These are phyloP conservation scores for Flueggea neowawraea DNA, from an alignment of 441 rosid genomes.

Conservation along the genomic window DNA sequence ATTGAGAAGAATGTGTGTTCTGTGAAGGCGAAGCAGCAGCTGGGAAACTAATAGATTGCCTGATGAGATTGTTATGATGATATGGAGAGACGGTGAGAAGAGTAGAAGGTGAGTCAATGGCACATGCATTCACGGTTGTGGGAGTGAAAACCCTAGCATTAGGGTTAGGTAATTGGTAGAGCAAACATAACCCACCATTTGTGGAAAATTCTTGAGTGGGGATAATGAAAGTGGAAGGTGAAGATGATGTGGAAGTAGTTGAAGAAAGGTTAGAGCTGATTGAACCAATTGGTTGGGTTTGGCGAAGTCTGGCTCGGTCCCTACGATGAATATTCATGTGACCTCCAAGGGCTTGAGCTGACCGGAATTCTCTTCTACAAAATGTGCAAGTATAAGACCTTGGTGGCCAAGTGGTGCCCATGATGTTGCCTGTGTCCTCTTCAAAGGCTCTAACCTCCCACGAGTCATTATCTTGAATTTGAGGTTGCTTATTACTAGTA, in stretches of 20 bases:
- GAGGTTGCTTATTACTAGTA: too few species aligned
- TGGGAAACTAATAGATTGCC: constrained; percentile 30
- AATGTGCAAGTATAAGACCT: too few species aligned
- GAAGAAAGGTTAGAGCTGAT: constrained; percentile 14
- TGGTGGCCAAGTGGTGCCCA: too few species aligned
- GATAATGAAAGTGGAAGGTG: too few species aligned
- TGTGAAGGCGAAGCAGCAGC: constrained; percentile 17
- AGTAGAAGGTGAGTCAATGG: too few species aligned
- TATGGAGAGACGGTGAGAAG: too few species aligned
- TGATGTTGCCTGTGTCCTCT: too few species aligned
- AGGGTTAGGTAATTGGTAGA: constrained; percentile 72
- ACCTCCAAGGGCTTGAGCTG: constrained; percentile 98
- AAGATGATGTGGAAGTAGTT: constrained; percentile 26
- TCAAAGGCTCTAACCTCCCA: too few species aligned
- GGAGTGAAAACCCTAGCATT: constrained; percentile 33
- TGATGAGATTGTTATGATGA: constrained; percentile 15
- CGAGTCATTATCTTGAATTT: too few species aligned
- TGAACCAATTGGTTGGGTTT: constrained; percentile 23
- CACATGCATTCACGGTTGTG: constrained; percentile 21
- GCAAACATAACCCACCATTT: constrained; percentile 45
- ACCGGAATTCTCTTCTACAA: constrained; percentile 89
- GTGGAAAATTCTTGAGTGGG: constrained; percentile 44
- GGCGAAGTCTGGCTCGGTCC: constrained; percentile 78
- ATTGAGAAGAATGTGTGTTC: constrained; percentile 25
- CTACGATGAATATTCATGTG: constrained; percentile 98